These are phyloP conservation scores for Gilbertella persicaria DNA, from an alignment of 371 early-diverging fungal species.

Conservation along the genomic window DNA sequence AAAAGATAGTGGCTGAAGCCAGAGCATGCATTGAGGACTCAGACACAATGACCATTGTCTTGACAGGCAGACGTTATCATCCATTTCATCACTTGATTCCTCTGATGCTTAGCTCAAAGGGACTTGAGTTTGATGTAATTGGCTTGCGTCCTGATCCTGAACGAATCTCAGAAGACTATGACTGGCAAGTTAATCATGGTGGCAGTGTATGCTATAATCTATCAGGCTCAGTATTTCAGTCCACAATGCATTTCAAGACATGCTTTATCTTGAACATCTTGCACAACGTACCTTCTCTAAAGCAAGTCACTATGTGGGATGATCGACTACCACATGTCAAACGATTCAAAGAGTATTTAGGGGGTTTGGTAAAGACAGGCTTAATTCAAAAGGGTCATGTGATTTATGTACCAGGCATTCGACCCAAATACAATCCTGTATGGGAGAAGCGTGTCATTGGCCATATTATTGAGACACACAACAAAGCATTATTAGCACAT, in stretches of 20 bases:
- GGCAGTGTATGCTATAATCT: constrained; percentile 16
- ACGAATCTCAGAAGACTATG: constrained; percentile 19
- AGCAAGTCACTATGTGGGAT: constrained; percentile 59
- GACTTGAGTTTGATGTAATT: constrained; percentile 55
- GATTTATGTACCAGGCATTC: constrained; percentile 39
- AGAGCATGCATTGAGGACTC: constrained; percentile 34
- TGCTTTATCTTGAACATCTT: constrained; percentile 54
- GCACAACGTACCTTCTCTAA: constrained; percentile 40
- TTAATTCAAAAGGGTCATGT: constrained; percentile 33
- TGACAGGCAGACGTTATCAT: constrained; percentile 61
- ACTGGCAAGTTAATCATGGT: constrained; percentile 5
- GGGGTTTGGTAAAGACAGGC: constrained; percentile 11
- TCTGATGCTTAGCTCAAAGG: constrained; percentile 36
- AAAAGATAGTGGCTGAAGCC: constrained; percentile 28
- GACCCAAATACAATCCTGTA: constrained; percentile 47
- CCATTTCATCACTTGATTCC: constrained; percentile 49
- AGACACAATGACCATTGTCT: constrained; percentile 51
- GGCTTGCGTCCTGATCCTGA: constrained; percentile 53
- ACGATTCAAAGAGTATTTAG: constrained; percentile 46
- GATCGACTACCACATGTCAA: constrained; percentile 56
- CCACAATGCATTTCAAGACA: constrained; percentile 64
- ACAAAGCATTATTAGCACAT: constrained; percentile 29
- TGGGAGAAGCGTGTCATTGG: constrained; percentile 48
- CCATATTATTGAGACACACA: constrained; percentile 47
- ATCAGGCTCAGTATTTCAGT: constrained; percentile 28